Conservation (phyloP, 106 monocot genomes). For the Triglochin maritima region DNA sequence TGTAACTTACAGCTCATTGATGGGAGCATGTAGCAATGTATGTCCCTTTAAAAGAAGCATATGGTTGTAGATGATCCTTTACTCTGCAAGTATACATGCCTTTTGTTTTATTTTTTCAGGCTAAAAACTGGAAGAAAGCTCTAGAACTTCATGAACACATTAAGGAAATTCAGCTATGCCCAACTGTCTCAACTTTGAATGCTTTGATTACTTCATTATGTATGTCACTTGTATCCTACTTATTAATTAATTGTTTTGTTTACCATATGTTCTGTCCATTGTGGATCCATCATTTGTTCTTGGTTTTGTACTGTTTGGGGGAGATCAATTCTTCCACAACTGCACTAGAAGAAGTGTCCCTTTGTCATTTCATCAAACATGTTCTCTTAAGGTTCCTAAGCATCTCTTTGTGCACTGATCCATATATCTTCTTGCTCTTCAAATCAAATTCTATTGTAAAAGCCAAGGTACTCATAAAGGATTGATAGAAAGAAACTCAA, state of each 20-base stretch:
- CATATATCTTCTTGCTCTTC: too few relatives aligned
- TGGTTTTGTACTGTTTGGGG: too few relatives aligned
- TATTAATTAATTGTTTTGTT: background rate
- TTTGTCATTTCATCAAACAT: background rate
- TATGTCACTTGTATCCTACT: constrained; percentile 22
- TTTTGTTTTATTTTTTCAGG: constrained; percentile 33
- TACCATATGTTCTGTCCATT: too few relatives aligned
- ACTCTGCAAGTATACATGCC: too few relatives aligned
- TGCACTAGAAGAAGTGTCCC: background rate
- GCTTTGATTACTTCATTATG: constrained; percentile 82
- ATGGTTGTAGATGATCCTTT: too few relatives aligned
- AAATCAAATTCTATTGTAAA: too few relatives aligned
- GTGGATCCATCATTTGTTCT: too few relatives aligned
- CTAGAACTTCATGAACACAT: constrained; percentile 77
- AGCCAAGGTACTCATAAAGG: too few relatives aligned
- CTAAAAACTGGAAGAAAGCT: constrained; percentile 87
- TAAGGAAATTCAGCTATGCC: constrained; percentile 52
- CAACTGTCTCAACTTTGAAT: constrained; percentile 86
- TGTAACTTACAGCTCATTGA: constrained; percentile 77
- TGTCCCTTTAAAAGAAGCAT: constrained; percentile 1
- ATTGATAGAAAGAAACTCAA: too few relatives aligned
- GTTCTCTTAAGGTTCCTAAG: too few relatives aligned
- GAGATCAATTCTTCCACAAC: too few relatives aligned
- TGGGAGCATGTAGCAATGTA: constrained; percentile 99
- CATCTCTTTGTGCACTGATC: too few relatives aligned